Evolutionary conservation across 768 basidiomycete genomes (phyloP).

Genomic region (Leccinum incarnatum): DNA sequence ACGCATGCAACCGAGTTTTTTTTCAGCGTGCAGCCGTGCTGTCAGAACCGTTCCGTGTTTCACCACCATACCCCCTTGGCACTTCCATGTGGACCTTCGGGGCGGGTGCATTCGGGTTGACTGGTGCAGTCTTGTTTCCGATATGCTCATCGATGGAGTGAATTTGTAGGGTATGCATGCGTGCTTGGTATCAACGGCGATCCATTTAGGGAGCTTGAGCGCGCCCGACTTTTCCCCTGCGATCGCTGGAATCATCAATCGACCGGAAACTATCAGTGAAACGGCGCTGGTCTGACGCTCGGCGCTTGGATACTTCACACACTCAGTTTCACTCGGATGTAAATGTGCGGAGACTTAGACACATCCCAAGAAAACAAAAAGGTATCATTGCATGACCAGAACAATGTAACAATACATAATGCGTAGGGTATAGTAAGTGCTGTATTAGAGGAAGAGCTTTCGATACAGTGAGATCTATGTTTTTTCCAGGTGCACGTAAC

Average conservation of each 20-base stretch:
- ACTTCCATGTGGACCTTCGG: constrained; percentile 2
- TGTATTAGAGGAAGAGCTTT: constrained; percentile 16
- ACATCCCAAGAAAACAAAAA: constrained; percentile 8
- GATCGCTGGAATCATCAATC: neutral
- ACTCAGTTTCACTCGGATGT: neutral
- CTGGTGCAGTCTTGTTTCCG: neutral
- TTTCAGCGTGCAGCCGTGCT: neutral
- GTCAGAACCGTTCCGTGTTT: neutral
- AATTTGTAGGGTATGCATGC: neutral
- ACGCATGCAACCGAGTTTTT: neutral
- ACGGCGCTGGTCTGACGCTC: neutral
- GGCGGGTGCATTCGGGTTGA: neutral
- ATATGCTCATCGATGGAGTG: neutral
- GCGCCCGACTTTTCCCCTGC: neutral
- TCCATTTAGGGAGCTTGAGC: neutral
- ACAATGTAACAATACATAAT: constrained; percentile 21
- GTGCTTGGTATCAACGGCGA: neutral
- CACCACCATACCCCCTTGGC: neutral
- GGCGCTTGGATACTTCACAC: constrained; percentile 1
- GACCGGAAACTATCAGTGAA: neutral
- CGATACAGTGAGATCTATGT: constrained; percentile 24
- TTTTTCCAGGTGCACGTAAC: constrained; percentile 12
- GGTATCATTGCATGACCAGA: constrained; percentile 3
- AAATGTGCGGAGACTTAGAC: neutral
- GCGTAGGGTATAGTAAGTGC: constrained; percentile 17